These are phyloP conservation scores for Kurtzmaniella natalensis DNA, from an alignment of 1,139 yeast genomes.

Conservation along the genomic window DNA sequence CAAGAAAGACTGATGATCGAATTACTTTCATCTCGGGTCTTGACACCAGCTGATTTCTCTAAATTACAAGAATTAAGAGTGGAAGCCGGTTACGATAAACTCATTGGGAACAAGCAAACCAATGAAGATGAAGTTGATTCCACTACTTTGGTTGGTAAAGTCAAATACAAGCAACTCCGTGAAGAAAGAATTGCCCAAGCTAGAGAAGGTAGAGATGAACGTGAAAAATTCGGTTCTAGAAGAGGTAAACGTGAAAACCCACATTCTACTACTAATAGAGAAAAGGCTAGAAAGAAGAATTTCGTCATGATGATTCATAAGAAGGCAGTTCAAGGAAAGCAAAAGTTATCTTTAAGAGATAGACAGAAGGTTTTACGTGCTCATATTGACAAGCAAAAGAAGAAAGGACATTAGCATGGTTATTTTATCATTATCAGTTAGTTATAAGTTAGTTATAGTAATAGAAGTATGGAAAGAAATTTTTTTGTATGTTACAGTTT, in stretches of 20 bases:
- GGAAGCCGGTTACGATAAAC: slow-evolving; percentile 79
- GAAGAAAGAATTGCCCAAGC: slow-evolving; percentile 89
- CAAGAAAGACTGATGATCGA: slow-evolving; percentile 52
- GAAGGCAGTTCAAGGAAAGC: slow-evolving; percentile 90
- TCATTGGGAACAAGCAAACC: slow-evolving; percentile 54
- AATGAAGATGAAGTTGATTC: slow-evolving; percentile 89
- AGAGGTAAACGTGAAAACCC: slow-evolving; percentile 75
- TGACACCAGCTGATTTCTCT: slow-evolving; percentile 97
- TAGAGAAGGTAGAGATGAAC: slow-evolving; percentile 87
- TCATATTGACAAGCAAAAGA: slow-evolving; percentile 85
- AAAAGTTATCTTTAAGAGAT: slow-evolving; percentile 82
- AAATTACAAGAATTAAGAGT: slow-evolving; percentile 82
- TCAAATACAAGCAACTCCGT: slow-evolving; percentile 78
- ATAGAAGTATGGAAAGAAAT: too few species aligned
- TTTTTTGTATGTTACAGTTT: too few species aligned
- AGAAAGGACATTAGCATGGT: slow-evolving; percentile 67
- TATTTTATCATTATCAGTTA: too few species aligned
- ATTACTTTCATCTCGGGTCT: slow-evolving; percentile 66
- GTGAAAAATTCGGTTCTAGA: slow-evolving; percentile 85
- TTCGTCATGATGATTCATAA: slow-evolving; percentile 98
- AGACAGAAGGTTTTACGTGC: slow-evolving; percentile 82
- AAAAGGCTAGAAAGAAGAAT: slow-evolving; percentile 97
- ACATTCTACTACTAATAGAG: slow-evolving; percentile 91
- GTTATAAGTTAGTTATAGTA: too few species aligned
- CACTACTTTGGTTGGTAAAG: slow-evolving; percentile 70